Base-by-base conservation (phyloP, 177 flowering plant species). In the Tripterygium wilfordii region DNA sequence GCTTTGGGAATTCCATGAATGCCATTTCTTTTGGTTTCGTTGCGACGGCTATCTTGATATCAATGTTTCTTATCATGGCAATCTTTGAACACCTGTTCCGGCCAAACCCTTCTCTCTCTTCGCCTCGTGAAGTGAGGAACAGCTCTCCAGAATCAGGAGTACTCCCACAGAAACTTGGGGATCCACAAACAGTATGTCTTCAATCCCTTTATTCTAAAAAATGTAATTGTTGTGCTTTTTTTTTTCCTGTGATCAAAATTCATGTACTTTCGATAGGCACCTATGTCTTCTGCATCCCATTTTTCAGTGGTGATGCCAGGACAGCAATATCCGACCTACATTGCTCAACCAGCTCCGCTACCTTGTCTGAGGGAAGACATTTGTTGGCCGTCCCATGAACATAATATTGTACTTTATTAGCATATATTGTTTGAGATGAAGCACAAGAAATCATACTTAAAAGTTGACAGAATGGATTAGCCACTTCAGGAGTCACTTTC, bases 251-350 rank as follows among this genome's bases (percentile, higher is more conserved):
- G 29, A 42, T 41, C 9, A 29, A 28, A 15, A 30, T 21, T 36
- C 10, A n/a, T 8, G 39, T 37, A 2, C 17, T 29, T 42, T 17
- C 24, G 8, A 38, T 83, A 89, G 92, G 80, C 63, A 23, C 18
- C 76, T 8, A 22, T 70, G 27, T 31, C 69, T 4, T 68, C 63
- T 36, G 63, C 78, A 16, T 52, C 72, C 0, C 85, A 79, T 60
- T 71, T 80, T 60, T 83, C 96, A 13, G 92, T 90, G 1, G 17
- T 88, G 77, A 90, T 88, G 98, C 95, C 98, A 8, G 98, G 98
- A 30, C 79, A 81, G 55, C 50, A 63, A 2, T 58, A 61, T 56
- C 95, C 96, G 1, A 85, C 96, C 43, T 78, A 63, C 78, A 77
- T 90, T 42, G 96, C 98, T 2, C 82, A 81, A 40, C 98, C 95